Percentiles rank a stretch among this genome's conserved stretches.
Evolutionary conservation across 2,329 filamentous ascomycete genomes (phyloP).

Genomic region (Ampelomyces quisqualis): DNA sequence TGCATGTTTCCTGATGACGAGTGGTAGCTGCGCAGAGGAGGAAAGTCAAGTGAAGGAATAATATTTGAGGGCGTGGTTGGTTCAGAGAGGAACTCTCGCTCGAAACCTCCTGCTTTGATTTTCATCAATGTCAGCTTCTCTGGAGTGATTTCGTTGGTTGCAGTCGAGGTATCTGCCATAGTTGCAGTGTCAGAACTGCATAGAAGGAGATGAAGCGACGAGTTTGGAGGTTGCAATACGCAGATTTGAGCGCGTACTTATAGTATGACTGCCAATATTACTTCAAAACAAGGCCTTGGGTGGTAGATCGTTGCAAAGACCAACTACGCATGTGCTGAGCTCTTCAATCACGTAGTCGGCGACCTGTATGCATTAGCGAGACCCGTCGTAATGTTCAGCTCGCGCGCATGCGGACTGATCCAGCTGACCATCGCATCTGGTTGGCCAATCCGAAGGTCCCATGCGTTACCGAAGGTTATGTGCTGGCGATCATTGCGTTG

Average conservation of each 20-base stretch:
- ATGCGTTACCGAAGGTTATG: background rate
- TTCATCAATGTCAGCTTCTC: slow-evolving; percentile 29
- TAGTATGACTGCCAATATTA: background rate
- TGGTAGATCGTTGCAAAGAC: background rate
- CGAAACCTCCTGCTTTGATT: slow-evolving; percentile 20
- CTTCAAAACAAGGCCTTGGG: background rate
- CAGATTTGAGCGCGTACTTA: background rate
- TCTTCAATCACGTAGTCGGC: background rate
- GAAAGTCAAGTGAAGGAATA: slow-evolving; percentile 13
- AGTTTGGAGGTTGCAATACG: background rate
- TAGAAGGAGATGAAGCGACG: background rate
- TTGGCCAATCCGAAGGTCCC: background rate
- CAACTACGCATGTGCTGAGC: background rate
- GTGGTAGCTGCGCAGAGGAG: slow-evolving; percentile 3
- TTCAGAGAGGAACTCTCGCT: slow-evolving; percentile 27
- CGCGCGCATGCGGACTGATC: background rate
- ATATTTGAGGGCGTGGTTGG: slow-evolving; percentile 18
- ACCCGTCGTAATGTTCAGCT: background rate
- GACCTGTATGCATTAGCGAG: slow-evolving; percentile 4
- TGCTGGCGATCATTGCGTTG: slow-evolving; percentile 1
- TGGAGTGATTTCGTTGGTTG: slow-evolving; percentile 14
- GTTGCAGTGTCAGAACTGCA: background rate
- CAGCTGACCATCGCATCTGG: background rate
- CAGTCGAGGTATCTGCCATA: slow-evolving; percentile 1
- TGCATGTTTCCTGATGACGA: slow-evolving; percentile 4